Conservation (phyloP, 768 basidiomycete genomes). For the Trametes cingulata region DNA sequence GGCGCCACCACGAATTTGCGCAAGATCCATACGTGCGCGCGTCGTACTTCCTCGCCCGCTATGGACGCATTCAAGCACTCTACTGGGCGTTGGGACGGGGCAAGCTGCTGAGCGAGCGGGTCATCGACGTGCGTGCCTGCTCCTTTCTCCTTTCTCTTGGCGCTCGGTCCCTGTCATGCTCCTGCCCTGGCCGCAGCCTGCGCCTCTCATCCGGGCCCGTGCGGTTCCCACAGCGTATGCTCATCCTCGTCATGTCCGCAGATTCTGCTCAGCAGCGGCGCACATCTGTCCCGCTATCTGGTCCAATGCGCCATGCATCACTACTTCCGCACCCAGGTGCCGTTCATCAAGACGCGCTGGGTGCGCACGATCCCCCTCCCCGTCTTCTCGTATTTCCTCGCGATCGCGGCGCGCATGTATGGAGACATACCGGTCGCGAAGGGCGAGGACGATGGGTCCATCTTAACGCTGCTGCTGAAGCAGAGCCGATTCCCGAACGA, state of each 20-base stretch:
- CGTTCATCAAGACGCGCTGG: constrained; percentile 78
- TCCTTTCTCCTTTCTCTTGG: constrained; percentile 22
- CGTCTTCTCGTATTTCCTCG: constrained; percentile 66
- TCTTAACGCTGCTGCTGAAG: constrained; percentile 66
- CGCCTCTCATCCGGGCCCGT: background rate
- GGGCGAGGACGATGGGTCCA: constrained; percentile 72
- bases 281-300: constrained; percentile 77
- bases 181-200: constrained; percentile 4
- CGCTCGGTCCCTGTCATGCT: constrained; percentile 14
- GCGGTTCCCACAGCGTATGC: background rate
- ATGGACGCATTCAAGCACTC: constrained; percentile 69
- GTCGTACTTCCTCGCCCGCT: constrained; percentile 73
- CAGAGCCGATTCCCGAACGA: constrained; percentile 67
- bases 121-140: constrained; percentile 62
- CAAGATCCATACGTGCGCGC: constrained; percentile 76
- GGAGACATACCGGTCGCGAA: constrained; percentile 70
- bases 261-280: constrained; percentile 76
- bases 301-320: constrained; percentile 78
- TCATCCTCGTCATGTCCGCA: constrained; percentile 29
- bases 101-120: constrained; percentile 59
- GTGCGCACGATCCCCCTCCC: constrained; percentile 62
- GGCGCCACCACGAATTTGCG: constrained; percentile 61
- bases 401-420: constrained; percentile 55
- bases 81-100: constrained; percentile 77
- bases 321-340: constrained; percentile 69